Evolutionary conservation across 768 basidiomycete species (phyloP), one percentile per base, ranked within the genome.

Genomic region (Mycena chlorophos): DNA sequence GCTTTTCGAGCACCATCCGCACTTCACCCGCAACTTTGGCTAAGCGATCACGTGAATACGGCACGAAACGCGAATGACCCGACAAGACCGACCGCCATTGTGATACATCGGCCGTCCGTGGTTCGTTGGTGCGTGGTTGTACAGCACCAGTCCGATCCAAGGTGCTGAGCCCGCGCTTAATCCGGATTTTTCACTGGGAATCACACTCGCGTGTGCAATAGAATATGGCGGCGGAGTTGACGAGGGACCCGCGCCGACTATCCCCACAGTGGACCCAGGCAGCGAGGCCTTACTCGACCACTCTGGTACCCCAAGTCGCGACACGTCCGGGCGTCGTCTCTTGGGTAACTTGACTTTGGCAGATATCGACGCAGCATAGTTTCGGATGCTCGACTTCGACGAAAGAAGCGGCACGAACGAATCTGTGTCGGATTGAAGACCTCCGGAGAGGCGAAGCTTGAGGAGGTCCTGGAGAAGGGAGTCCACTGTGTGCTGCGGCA

Each of bases 101-200:
- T 59, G 61, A 23, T 62, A 59, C 61, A 62, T 59, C 4, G 61
- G 57, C 19, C 45, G 5, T 10, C 37, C 14, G 3, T 25, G n/a
- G 16, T 40, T 54, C 5, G 48, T 5, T 16, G 52, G 61, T 8
- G 61, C 61, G 39, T 62, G 57, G 28, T 54, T 62, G 40, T 62
- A 58, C 25, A 62, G 27, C 6, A 58, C 52, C 23, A 62, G 25
- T 2, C 51, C 54, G 26, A 62, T 12, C 61, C 61, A 62, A 4
- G 61, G 54, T 26, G 27, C 13, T 1, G 22, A 49, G 16, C 48
- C 51, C 17, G 25, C n/a, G 22, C 20, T 45, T 6, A 46, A 23
- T 1, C 52, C 51, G 2, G 52, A 31, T 28, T 50, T 54, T 51
- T 55, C 54, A 12, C 12, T 19, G 10, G 39, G 39, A 12, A 40